Percentiles rank a stretch among this genome's conserved stretches.
phyloP scores from a whole-genome alignment of 192 early-diverging fungal species.

The Ambispora gerdemannii region DNA sequence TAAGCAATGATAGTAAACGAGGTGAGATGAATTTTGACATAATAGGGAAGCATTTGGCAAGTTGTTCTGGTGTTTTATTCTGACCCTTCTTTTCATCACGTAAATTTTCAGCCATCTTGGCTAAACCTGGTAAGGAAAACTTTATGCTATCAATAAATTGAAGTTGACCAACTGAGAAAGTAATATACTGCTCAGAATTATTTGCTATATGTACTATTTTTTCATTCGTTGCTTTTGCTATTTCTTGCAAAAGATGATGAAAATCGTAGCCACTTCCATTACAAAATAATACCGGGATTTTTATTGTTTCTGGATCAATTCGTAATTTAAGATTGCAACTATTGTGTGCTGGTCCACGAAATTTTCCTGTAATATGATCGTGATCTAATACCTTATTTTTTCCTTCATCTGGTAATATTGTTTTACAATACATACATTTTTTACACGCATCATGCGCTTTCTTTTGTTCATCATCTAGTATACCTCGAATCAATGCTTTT shows the following conservation, averaged over 20 bases:
- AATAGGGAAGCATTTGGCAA: slow-evolving; percentile 17
- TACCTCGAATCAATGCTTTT: slow-evolving; percentile 4
- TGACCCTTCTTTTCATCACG: slow-evolving; percentile 13
- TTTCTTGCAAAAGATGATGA: too few species aligned
- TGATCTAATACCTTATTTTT: slow-evolving; percentile 11
- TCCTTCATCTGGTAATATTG: not conserved
- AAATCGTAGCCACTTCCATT: slow-evolving; percentile 12
- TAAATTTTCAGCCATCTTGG: not conserved
- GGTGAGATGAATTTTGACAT: not conserved
- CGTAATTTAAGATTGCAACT: not conserved
- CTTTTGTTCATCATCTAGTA: slow-evolving; percentile 13
- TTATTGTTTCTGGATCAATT: slow-evolving; percentile 7
- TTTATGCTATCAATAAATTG: slow-evolving; percentile 14
- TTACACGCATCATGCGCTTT: not conserved
- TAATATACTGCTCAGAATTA: slow-evolving; percentile 5
- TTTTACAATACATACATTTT: not conserved
- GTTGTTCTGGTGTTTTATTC: slow-evolving; percentile 12
- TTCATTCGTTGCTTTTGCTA: not conserved
- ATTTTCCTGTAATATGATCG: slow-evolving; percentile 16
- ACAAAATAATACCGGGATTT: not conserved
- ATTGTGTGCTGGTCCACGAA: not conserved
- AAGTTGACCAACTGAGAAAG: not conserved
- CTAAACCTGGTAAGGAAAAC: not conserved
- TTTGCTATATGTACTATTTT: slow-evolving; percentile 11
- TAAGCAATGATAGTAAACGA: not conserved